Conservation (phyloP, 2,329 filamentous ascomycete species). For the Meredithiella fracta region DNA sequence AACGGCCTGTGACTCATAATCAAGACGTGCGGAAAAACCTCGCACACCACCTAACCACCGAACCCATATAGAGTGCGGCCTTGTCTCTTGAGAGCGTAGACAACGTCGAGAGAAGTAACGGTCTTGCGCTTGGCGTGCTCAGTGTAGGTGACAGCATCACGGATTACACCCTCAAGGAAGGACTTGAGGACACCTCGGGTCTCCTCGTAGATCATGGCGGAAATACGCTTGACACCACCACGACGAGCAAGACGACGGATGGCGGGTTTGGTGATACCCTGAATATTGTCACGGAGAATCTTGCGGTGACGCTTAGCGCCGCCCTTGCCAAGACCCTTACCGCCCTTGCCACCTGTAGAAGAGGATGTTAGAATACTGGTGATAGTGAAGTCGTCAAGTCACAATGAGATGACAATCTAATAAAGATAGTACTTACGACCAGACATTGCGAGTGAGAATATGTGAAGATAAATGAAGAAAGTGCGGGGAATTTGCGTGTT, state of each 20-base stretch:
- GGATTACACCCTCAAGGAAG: conserved; percentile 62
- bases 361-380: neutral
- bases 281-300: conserved; percentile 99
- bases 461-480: neutral
- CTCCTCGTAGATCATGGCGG: conserved; percentile 78
- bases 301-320: conserved; percentile 98
- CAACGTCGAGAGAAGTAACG: conserved; percentile 52
- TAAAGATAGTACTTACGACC: conserved; percentile 15
- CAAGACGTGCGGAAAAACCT: conserved; percentile 15
- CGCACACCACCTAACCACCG: conserved; percentile 49
- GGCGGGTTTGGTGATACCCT: conserved; percentile 97
- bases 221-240: conserved; percentile 99
- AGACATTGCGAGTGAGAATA: conserved; percentile 13
- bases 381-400: neutral
- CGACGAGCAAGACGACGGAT: conserved; percentile 96
- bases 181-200: conserved; percentile 63
- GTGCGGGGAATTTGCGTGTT: neutral
- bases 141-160: conserved; percentile 62
- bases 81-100: conserved; percentile 53
- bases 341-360: conserved; percentile 68
- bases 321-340: conserved; percentile 95
- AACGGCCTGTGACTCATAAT: conserved; percentile 17
- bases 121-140: conserved; percentile 73
- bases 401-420: neutral
- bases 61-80: conserved; percentile 73